These are phyloP conservation scores for Tetrastigma voinierianum DNA, from an alignment of 164 flowering plant species.

Conservation along the genomic window DNA sequence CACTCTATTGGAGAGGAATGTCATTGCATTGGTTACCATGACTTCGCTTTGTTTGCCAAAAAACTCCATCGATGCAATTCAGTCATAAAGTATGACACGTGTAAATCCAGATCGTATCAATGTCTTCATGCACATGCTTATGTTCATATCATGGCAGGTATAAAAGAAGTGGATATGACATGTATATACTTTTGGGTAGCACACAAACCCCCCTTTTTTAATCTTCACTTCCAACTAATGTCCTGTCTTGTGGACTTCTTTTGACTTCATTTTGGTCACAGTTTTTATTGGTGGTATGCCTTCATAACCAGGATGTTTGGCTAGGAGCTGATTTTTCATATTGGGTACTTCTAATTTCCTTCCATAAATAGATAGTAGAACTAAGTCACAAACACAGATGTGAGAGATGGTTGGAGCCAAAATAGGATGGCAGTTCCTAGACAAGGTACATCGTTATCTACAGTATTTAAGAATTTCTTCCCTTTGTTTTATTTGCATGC, in stretches of 20 bases:
- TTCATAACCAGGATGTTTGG: not conserved
- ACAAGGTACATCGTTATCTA: too few relatives aligned
- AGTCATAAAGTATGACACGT: not conserved
- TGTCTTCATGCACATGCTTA: not conserved
- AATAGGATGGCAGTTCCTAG: too few relatives aligned
- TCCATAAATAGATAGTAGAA: too few relatives aligned
- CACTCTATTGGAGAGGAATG: not conserved
- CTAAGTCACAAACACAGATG: too few relatives aligned
- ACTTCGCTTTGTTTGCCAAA: too few relatives aligned
- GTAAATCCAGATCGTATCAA: not conserved
- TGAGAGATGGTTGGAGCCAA: too few relatives aligned
- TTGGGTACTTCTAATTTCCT: not conserved
- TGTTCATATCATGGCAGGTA: not conserved
- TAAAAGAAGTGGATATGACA: slow-evolving; percentile 1
- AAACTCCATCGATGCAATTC: too few relatives aligned
- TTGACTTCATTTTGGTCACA: not conserved
- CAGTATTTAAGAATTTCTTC: too few relatives aligned
- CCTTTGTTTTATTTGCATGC: too few relatives aligned
- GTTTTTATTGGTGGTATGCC: not conserved
- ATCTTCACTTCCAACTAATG: not conserved
- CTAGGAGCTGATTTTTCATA: too few relatives aligned
- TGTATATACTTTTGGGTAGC: not conserved
- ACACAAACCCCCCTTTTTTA: not conserved
- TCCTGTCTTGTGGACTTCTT: not conserved
- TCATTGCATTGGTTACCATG: too few relatives aligned